Percentiles rank a stretch among this genome's conserved stretches.
Evolutionary conservation across 1,139 yeast species (phyloP).

Genomic region (Blastobotrys aristatus): DNA sequence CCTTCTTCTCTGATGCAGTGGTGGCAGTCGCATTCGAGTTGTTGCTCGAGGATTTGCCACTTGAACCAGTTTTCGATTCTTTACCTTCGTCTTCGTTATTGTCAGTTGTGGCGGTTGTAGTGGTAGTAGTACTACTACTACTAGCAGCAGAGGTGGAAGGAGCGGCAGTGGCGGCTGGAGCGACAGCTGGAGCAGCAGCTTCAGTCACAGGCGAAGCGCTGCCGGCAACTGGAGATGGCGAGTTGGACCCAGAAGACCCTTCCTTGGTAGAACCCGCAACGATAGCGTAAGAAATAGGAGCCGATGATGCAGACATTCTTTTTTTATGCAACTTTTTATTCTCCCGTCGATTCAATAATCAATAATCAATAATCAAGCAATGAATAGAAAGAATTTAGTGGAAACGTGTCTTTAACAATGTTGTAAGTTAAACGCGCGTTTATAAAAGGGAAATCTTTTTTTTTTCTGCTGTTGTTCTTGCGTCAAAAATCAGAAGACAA

Average conservation of each 20-base stretch:
- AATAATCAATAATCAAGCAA: too few relatives aligned
- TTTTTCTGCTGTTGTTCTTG: too few relatives aligned
- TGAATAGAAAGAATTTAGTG: too few relatives aligned
- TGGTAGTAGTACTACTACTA: slow-evolving; percentile 12
- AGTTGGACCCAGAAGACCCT: not conserved
- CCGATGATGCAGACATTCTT: slow-evolving; percentile 10
- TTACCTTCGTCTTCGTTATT: slow-evolving; percentile 8
- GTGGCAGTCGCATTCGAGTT: slow-evolving; percentile 17
- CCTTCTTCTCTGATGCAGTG: slow-evolving; percentile 10
- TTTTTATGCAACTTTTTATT: not conserved
- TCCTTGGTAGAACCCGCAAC: slow-evolving; percentile 26
- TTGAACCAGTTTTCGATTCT: slow-evolving; percentile 10
- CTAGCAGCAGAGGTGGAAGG: too few relatives aligned
- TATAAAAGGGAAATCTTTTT: not conserved
- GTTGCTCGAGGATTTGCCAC: too few relatives aligned
- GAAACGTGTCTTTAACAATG: too few relatives aligned
- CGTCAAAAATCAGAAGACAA: too few relatives aligned
- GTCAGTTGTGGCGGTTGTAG: slow-evolving; percentile 19
- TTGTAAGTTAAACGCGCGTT: too few relatives aligned
- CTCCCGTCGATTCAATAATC: not conserved
- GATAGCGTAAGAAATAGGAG: slow-evolving; percentile 32
- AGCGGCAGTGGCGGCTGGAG: slow-evolving; percentile 9
- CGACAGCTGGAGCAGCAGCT: not conserved
- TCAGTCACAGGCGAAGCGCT: too few relatives aligned
- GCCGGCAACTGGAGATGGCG: too few relatives aligned